Percentiles rank a stretch among this genome's conserved stretches.
These are phyloP conservation scores for Colletotrichum incanum DNA, from an alignment of 2,329 filamentous ascomycete species.

Conservation along the genomic window DNA sequence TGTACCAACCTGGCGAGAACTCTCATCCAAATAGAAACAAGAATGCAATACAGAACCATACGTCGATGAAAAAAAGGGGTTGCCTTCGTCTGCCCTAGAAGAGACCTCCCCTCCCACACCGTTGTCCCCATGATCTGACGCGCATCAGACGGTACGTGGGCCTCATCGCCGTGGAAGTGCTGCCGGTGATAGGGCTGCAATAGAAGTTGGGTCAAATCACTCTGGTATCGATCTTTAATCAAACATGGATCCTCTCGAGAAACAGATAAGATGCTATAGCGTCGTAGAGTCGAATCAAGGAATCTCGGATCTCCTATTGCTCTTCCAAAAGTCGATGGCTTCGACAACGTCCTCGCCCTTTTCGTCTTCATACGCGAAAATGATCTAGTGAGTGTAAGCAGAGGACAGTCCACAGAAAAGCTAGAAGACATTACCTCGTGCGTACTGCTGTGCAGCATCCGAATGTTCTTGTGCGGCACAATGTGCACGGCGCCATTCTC, in stretches of 20 bases:
- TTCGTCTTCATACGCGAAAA: slow-evolving; percentile 98
- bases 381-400: slow-evolving; percentile 73
- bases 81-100: slow-evolving; percentile 20
- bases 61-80: slow-evolving; percentile 18
- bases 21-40: slow-evolving; percentile 37
- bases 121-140: slow-evolving; percentile 8
- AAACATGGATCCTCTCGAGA: slow-evolving; percentile 36
- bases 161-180: slow-evolving; percentile 11
- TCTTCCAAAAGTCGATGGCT: slow-evolving; percentile 96
- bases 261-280: slow-evolving; percentile 41
- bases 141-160: neutral
- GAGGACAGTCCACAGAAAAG: neutral
- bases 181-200: slow-evolving; percentile 24
- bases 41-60: slow-evolving; percentile 35
- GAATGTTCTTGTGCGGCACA: slow-evolving; percentile 94
- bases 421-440: slow-evolving; percentile 80
- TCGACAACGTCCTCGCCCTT: slow-evolving; percentile 93
- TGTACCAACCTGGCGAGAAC: slow-evolving; percentile 24
- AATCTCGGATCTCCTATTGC: slow-evolving; percentile 66
- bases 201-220: slow-evolving; percentile 38
- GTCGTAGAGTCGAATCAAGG: slow-evolving; percentile 43
- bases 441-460: slow-evolving; percentile 97
- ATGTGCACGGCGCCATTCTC: slow-evolving; percentile 97
- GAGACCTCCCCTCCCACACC: slow-evolving; percentile 25
- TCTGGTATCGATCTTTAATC: slow-evolving; percentile 43